Evolutionary conservation across 1,284 basidiomycete species (phyloP), one percentile per base, ranked within the genome.

Genomic region (Ganoderma resinaceum): DNA sequence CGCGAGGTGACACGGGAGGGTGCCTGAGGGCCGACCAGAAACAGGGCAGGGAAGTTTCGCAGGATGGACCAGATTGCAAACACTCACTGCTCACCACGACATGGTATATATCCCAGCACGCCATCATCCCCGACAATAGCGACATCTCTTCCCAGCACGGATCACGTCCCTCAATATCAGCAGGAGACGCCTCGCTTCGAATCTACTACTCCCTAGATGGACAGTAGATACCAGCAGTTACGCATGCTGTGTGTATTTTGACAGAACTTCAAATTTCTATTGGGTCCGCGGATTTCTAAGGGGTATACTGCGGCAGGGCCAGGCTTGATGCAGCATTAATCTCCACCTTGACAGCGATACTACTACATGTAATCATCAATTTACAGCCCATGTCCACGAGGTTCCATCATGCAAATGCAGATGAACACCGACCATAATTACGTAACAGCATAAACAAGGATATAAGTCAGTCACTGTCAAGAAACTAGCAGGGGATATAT

Each of bases 391-490:
- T 8, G 46, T 52, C 23, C 46, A 11, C n/a, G 23, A 11, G 6
- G 11, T 23, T 14, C 46, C 9, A n/a, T 14, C 46, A n/a, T 52
- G 46, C n/a, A 23, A 49, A 14, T 26, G 4, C 11, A 42, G 40
- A n/a, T 49, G 29, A n/a, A 9, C 52, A n/a, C 23, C 63, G 18
- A 60, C 53, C 58, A 60, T 65, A 60, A 60, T 43, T 59, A 52
- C 12, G n/a, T 52, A 65, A 33, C 31, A 52, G 58, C 63, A 65
- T 65, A 65, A 65, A 60, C 63, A 64, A 52, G 55, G 40, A 52
- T 65, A 57, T 65, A 59, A 65, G 31, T 35, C 43, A 37, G 42
- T 52, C 58, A 23, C 35, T 40, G 18, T 60, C 57, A 18, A 11
- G 42, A 60, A 58, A 58, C 26, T 49, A 29, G 38, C 2, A 26